These are phyloP conservation scores for Psilocybe sp. DNA, from an alignment of 768 basidiomycete species.

Conservation along the genomic window DNA sequence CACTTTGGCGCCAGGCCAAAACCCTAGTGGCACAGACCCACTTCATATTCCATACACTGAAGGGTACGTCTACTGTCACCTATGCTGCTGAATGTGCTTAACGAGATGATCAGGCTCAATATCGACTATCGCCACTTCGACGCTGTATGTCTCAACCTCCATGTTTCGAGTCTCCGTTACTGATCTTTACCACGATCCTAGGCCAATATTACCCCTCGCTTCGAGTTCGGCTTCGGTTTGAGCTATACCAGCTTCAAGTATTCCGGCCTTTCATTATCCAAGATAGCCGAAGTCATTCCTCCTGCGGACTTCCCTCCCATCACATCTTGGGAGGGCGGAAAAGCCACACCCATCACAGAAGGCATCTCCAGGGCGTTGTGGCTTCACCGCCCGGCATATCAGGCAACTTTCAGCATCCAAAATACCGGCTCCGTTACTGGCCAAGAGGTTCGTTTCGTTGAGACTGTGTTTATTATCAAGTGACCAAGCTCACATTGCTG, in stretches of 20 bases:
- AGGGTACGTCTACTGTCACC: constrained; percentile 30
- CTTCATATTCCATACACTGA: constrained; percentile 58
- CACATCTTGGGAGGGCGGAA: constrained; percentile 55
- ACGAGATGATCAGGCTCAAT: constrained; percentile 34
- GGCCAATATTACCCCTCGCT: constrained; percentile 74
- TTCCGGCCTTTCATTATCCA: constrained; percentile 48
- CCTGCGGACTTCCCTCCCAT: constrained; percentile 35
- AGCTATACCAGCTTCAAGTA: constrained; percentile 85
- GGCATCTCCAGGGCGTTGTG: constrained; percentile 66
- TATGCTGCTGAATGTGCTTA: not conserved
- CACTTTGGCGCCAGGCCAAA: constrained; percentile 28
- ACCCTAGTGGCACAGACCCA: constrained; percentile 25
- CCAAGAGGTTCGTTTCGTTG: constrained; percentile 48
- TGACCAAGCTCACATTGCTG: not conserved
- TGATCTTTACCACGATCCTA: constrained; percentile 22
- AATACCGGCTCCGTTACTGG: constrained; percentile 66
- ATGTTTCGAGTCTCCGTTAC: not conserved
- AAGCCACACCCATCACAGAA: constrained; percentile 48
- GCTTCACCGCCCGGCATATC: constrained; percentile 65
- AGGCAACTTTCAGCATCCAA: constrained; percentile 59
- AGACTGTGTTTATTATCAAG: not conserved
- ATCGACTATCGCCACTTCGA: constrained; percentile 79
- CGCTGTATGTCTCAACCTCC: constrained; percentile 39
- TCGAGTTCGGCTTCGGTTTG: constrained; percentile 88
- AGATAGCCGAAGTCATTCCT: constrained; percentile 35